Base-by-base conservation (phyloP, 768 basidiomycete genomes). In the Austroboletus eburneus region DNA sequence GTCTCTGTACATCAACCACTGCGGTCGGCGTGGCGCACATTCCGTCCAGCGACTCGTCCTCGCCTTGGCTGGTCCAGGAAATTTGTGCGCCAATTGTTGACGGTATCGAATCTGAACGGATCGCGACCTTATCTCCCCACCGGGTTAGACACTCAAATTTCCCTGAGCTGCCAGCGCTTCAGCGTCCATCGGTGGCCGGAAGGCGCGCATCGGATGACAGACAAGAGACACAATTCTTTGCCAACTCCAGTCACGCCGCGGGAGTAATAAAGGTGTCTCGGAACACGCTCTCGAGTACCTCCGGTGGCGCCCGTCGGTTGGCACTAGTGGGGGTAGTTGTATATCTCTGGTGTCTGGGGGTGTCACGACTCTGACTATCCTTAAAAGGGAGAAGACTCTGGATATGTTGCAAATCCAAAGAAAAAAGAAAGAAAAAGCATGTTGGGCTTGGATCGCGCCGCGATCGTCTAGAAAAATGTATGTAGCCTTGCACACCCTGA, bases 111-210 rank as follows among this genome's bases (percentile, higher is more conserved):
- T 63, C 61, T 61, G 22, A 42, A 52, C 60, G 60, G 60, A 61
- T 61, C 61, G 54, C 47, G 60, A 58, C 60, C 60, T 61, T 61
- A 61, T 63, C 60, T 61, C 60, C 60, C 61, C 39, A 14, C 42
- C 55, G 18, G 18, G 42, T 45, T 49, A 47, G 51, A 44, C 48
- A 24, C 22, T 3, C 22, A n/a, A 9, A 42, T 46, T 57, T 21
- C 51, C 49, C 35, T 13, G 16, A 37, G 33, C 23, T 36, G 60
- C n/a, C n/a, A n/a, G n/a, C n/a, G n/a, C n/a, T n/a, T 50, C 57
- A 46, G 27, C 34, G 20, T n/a, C n/a, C 47, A 34, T 48, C 47
- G 39, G 54, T 54, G 38, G 41, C 45, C 57, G 43, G 50, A 59
- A 50, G 49, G 25, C 50, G 30, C 50, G 48, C 57, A 51, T 45